These are phyloP conservation scores for Fusarium poae DNA, from an alignment of 2,329 filamentous ascomycete genomes.

Conservation along the genomic window DNA sequence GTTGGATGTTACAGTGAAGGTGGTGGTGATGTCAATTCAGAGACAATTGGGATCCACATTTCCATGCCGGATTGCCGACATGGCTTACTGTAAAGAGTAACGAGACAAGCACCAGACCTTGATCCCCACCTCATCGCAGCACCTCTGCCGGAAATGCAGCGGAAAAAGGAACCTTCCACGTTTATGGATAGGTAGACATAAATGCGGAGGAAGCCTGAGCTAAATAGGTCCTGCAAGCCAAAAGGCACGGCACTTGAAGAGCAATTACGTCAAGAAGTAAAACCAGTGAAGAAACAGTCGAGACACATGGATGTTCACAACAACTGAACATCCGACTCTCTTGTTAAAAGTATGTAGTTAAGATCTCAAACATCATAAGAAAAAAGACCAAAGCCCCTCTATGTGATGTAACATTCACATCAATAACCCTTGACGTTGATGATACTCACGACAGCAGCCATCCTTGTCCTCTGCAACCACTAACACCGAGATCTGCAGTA, in stretches of 20 bases:
- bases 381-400: neutral
- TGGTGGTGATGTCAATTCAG: slow-evolving; percentile 33
- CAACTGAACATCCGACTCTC: neutral
- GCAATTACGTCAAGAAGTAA: neutral
- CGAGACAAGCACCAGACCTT: slow-evolving; percentile 20
- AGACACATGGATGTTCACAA: neutral
- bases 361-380: neutral
- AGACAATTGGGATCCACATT: slow-evolving; percentile 16
- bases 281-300: neutral
- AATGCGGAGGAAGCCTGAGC: slow-evolving; percentile 15
- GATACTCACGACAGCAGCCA: neutral
- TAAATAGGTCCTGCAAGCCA: neutral
- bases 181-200: slow-evolving; percentile 12
- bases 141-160: slow-evolving; percentile 37
- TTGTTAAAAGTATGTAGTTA: neutral
- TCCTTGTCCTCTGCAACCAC: slow-evolving; percentile 24
- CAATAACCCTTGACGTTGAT: neutral
- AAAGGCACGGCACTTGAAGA: neutral
- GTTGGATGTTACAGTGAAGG: neutral
- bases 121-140: slow-evolving; percentile 30
- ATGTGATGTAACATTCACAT: slow-evolving; percentile 18
- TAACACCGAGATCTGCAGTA: slow-evolving; percentile 34
- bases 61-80: slow-evolving; percentile 47
- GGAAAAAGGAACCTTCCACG: slow-evolving; percentile 20
- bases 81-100: slow-evolving; percentile 23